Conservation (phyloP, 352 stramenopile genomes). For the Phytophthora quininea region DNA sequence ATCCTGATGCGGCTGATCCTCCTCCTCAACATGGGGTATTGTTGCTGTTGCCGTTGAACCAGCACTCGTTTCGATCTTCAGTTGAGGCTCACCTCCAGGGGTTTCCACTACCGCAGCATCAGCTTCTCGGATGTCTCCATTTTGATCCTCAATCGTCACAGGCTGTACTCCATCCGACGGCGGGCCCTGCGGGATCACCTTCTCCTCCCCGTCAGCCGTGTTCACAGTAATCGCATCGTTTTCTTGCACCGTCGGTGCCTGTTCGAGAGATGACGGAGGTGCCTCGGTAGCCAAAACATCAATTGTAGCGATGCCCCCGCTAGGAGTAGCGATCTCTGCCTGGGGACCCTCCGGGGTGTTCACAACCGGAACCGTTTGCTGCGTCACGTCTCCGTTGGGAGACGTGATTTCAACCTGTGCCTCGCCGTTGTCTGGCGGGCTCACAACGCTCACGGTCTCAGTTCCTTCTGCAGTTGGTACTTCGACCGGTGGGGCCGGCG, state of each 20-base stretch:
- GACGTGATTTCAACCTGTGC: constrained; percentile 16
- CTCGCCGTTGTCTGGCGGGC: constrained; percentile 1
- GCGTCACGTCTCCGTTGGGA: neutral
- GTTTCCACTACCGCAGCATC: constrained; percentile 7
- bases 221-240: too few species aligned
- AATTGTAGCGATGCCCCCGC: neutral
- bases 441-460: constrained; percentile 8
- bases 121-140: neutral
- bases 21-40: too few species aligned
- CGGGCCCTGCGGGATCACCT: neutral
- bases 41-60: neutral
- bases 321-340: neutral
- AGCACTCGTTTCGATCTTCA: neutral
- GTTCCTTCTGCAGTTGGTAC: constrained; percentile 12
- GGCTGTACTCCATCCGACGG: neutral
- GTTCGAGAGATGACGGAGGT: too few species aligned
- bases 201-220: too few species aligned
- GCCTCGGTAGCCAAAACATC: too few species aligned
- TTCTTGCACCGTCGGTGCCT: too few species aligned
- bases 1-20: too few species aligned
- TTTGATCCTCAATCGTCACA: constrained; percentile 1
- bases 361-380: neutral
- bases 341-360: constrained; percentile 1
- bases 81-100: neutral
- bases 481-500: constrained; percentile 8